phyloP scores from a whole-genome alignment of 1,139 yeast species.

The Pichia sp. region DNA sequence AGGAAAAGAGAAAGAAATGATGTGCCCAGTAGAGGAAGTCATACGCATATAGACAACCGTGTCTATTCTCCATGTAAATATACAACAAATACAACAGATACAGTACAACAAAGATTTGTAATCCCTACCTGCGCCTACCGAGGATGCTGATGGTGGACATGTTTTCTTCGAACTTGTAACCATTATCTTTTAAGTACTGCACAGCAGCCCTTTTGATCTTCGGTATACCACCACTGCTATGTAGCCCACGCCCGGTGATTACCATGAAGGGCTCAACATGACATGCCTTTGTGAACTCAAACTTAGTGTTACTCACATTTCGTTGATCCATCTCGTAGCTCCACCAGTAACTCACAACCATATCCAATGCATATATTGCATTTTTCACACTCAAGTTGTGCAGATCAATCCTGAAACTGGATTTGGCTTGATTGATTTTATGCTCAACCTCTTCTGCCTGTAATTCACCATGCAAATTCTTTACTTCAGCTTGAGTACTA shows the following conservation, averaged over 20 bases:
- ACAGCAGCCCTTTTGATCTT: conserved; percentile 36
- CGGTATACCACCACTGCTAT: conserved; percentile 46
- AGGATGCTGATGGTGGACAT: conserved; percentile 38
- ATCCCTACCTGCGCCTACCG: conserved; percentile 29
- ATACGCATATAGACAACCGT: neutral
- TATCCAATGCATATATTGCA: conserved; percentile 34
- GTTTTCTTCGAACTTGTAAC: conserved; percentile 38
- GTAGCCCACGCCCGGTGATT: conserved; percentile 59
- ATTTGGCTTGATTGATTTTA: conserved; percentile 11
- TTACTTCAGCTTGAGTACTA: conserved; percentile 4
- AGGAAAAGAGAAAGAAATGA: conserved; percentile 24
- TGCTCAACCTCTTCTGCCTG: conserved; percentile 4
- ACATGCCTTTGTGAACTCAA: conserved; percentile 28
- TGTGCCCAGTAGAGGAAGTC: neutral
- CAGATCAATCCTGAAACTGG: conserved; percentile 37
- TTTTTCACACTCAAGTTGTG: conserved; percentile 41
- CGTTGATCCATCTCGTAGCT: conserved; percentile 36
- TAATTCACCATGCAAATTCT: neutral
- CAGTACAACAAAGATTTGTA: too few species aligned
- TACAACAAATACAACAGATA: too few species aligned
- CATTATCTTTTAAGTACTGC: conserved; percentile 28
- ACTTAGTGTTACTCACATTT: conserved; percentile 32
- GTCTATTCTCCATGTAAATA: neutral
- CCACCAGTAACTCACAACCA: conserved; percentile 49
- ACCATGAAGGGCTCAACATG: conserved; percentile 35